phyloP scores from a whole-genome alignment of 306 rosid genomes.

The Albizia julibrissin region DNA sequence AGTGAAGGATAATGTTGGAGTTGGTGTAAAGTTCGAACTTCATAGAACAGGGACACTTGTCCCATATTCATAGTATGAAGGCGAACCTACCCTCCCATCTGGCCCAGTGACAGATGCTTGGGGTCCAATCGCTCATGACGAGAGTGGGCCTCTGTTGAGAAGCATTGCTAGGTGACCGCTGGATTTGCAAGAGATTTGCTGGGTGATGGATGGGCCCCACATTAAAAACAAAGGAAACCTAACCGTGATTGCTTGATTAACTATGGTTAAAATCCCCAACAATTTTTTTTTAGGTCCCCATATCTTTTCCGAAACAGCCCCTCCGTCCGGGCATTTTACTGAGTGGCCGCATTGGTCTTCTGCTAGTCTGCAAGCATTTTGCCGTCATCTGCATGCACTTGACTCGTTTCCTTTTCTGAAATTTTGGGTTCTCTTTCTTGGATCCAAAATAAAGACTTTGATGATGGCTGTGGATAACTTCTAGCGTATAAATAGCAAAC shows the following conservation, averaged over 20 bases:
- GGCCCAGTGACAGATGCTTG: background rate
- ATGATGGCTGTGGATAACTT: constrained; percentile 43
- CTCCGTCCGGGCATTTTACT: background rate
- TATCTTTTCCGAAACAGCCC: background rate
- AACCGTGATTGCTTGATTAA: constrained; percentile 12
- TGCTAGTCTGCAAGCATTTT: constrained; percentile 47
- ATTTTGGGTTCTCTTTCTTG: constrained; percentile 47
- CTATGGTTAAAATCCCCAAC: constrained; percentile 31
- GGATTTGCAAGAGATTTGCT: constrained; percentile 16
- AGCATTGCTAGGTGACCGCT: constrained; percentile 9
- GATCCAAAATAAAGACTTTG: constrained; percentile 34
- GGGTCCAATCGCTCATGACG: background rate
- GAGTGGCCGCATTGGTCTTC: constrained; percentile 37
- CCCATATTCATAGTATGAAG: background rate
- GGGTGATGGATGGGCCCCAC: background rate
- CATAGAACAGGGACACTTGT: constrained; percentile 30
- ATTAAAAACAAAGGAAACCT: background rate
- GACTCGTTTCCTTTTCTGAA: constrained; percentile 33
- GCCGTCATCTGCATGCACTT: constrained; percentile 58
- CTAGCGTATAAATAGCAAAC: constrained; percentile 29
- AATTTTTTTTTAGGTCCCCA: background rate
- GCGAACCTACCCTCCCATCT: background rate
- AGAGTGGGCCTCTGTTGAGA: constrained; percentile 14
- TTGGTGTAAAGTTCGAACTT: background rate
- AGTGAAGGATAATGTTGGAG: background rate